Evolutionary conservation across 805 yeast genomes (phyloP).

Genomic region (Starmerella potacharoeniae): DNA sequence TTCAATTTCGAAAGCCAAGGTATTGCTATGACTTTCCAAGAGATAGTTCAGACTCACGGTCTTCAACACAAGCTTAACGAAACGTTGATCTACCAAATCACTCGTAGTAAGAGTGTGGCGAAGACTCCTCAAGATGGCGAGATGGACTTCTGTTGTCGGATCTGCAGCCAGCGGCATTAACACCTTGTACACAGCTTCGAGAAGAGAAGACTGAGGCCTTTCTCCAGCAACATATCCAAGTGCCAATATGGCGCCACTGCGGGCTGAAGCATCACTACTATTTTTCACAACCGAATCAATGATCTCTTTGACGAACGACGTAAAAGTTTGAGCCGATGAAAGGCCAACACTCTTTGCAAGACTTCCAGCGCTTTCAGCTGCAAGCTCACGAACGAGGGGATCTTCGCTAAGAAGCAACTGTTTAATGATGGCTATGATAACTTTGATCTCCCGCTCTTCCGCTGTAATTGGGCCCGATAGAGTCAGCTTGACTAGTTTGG

Average conservation of each 20-base stretch:
- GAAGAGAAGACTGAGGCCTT: slow-evolving; percentile 7
- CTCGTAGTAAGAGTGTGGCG: slow-evolving; percentile 46
- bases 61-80: slow-evolving; percentile 36
- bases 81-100: slow-evolving; percentile 34
- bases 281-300: slow-evolving; percentile 50
- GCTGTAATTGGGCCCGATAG: neutral
- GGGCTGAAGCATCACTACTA: slow-evolving; percentile 48
- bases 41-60: slow-evolving; percentile 33
- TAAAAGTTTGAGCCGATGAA: slow-evolving; percentile 6
- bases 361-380: slow-evolving; percentile 50
- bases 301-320: slow-evolving; percentile 38
- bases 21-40: slow-evolving; percentile 42
- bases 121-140: slow-evolving; percentile 55
- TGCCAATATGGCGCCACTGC: slow-evolving; percentile 47
- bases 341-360: slow-evolving; percentile 27
- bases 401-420: slow-evolving; percentile 34
- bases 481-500: slow-evolving; percentile 7
- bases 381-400: slow-evolving; percentile 34
- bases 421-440: slow-evolving; percentile 42
- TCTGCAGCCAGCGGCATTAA: slow-evolving; percentile 49
- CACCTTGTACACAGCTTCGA: slow-evolving; percentile 21
- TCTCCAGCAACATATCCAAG: slow-evolving; percentile 39
- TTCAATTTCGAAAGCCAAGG: slow-evolving; percentile 36
- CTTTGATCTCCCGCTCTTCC: slow-evolving; percentile 32
- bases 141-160: slow-evolving; percentile 77